These are phyloP conservation scores for Pelomyxa schiedti DNA, from an alignment of 78 protist genomes.

Conservation along the genomic window DNA sequence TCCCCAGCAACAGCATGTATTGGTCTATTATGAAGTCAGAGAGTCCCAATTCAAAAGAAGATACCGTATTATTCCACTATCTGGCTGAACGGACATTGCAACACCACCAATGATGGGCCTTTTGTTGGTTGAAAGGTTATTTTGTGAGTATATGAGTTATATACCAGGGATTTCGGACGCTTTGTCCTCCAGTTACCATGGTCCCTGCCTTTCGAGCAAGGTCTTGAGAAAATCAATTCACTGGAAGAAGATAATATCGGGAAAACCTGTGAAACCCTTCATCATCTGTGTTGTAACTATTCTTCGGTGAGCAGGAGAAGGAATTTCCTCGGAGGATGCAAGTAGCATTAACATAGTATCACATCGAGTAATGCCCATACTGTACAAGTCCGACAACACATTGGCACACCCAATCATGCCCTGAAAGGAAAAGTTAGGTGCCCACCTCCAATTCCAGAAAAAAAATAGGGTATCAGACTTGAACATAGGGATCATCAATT, in stretches of 20 bases:
- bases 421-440: slow-evolving; percentile 3
- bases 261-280: slow-evolving; percentile 20
- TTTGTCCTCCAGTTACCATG: slow-evolving; percentile 76
- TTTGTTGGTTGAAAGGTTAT: slow-evolving; percentile 3
- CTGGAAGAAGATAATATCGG: slow-evolving; percentile 5
- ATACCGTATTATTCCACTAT: slow-evolving; percentile 34
- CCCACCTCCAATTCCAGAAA: not conserved
- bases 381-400: slow-evolving; percentile 72
- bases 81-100: slow-evolving; percentile 44
- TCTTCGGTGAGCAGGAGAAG: slow-evolving; percentile 20
- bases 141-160: not conserved
- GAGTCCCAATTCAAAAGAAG: not conserved
- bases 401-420: slow-evolving; percentile 81
- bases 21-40: slow-evolving; percentile 16
- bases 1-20: slow-evolving; percentile 55
- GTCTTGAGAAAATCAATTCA: slow-evolving; percentile 3
- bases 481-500: slow-evolving; percentile 81
- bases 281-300: slow-evolving; percentile 9
- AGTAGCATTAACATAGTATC: slow-evolving; percentile 81
- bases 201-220: slow-evolving; percentile 35
- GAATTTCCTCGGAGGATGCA: slow-evolving; percentile 55
- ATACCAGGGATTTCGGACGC: slow-evolving; percentile 51
- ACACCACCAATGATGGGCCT: slow-evolving; percentile 84
- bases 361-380: slow-evolving; percentile 66
- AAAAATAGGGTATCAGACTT: no score